Evolutionary conservation across 495 filamentous ascomycete genomes (phyloP).

Genomic region (Podospora didyma): DNA sequence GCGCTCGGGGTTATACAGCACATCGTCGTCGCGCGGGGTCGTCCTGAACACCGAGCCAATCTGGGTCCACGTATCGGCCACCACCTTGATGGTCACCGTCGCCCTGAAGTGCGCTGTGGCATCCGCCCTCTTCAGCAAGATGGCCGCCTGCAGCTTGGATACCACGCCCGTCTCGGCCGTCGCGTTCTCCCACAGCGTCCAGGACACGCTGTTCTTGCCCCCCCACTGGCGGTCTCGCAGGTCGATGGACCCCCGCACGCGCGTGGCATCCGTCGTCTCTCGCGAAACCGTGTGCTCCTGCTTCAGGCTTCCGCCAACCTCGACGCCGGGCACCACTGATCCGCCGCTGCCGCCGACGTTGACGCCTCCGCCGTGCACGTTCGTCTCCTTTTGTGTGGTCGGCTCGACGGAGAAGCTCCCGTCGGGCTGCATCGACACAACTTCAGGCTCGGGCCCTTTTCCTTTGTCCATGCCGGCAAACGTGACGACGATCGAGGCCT

Average conservation of each 20-base stretch:
- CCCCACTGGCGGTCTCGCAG: slow-evolving; percentile 15
- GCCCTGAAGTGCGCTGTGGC: slow-evolving; percentile 16
- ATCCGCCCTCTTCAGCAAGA: slow-evolving; percentile 17
- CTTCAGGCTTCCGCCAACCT: no score
- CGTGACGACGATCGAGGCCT: slow-evolving; percentile 12
- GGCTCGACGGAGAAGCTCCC: slow-evolving; percentile 2
- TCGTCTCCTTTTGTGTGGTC: slow-evolving; percentile 9
- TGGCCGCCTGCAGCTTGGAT: slow-evolving; percentile 11
- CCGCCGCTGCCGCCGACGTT: slow-evolving; percentile 1
- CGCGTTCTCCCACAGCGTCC: slow-evolving; percentile 22
- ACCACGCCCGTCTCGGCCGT: slow-evolving; percentile 18
- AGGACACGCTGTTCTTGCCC: slow-evolving; percentile 8
- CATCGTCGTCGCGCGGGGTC: slow-evolving; percentile 15
- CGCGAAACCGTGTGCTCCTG: slow-evolving; percentile 7
- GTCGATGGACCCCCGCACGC: slow-evolving; percentile 17
- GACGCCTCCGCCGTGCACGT: background rate
- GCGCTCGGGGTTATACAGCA: slow-evolving; percentile 12
- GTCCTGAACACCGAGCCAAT: background rate
- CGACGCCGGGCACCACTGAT: slow-evolving; percentile 1
- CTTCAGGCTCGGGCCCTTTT: slow-evolving; percentile 13
- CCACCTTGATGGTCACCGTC: slow-evolving; percentile 14
- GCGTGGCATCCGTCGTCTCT: slow-evolving; percentile 7
- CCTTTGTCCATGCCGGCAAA: slow-evolving; percentile 4
- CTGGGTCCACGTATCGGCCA: slow-evolving; percentile 8
- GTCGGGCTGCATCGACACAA: slow-evolving; percentile 8